Evolutionary conservation across 164 flowering plant genomes (phyloP).

Genomic region (Echeveria elegans): DNA sequence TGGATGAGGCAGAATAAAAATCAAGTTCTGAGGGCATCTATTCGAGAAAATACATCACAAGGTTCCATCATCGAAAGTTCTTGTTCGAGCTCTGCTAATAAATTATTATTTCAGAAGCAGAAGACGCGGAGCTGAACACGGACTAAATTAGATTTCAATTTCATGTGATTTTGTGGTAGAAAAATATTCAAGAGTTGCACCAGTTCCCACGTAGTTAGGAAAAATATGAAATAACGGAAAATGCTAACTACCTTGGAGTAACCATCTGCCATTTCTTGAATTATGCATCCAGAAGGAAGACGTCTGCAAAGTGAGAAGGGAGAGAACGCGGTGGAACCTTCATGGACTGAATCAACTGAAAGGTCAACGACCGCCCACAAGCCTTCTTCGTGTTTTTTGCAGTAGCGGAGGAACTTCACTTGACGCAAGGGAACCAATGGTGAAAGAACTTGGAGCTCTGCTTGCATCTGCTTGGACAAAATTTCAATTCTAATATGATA

Average conservation of each 20-base stretch:
- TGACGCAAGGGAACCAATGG: slow-evolving; percentile 62
- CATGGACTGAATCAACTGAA: slow-evolving; percentile 37
- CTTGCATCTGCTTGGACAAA: slow-evolving; percentile 46
- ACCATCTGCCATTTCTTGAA: slow-evolving; percentile 71
- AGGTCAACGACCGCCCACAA: slow-evolving; percentile 82
- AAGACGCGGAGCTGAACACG: too few species aligned
- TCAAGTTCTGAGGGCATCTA: too few species aligned
- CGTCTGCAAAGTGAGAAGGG: slow-evolving; percentile 34
- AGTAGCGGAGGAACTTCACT: slow-evolving; percentile 67
- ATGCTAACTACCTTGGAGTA: slow-evolving; percentile 49
- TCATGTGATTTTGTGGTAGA: too few species aligned
- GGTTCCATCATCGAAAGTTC: too few species aligned
- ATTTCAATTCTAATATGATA: background rate
- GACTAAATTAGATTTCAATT: too few species aligned
- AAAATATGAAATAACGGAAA: background rate
- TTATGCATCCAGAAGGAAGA: slow-evolving; percentile 82
- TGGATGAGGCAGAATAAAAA: too few species aligned
- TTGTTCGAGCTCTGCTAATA: too few species aligned
- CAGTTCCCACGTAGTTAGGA: background rate
- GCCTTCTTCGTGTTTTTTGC: slow-evolving; percentile 67
- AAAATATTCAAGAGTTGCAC: too few species aligned
- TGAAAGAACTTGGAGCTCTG: slow-evolving; percentile 65
- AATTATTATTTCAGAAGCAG: too few species aligned
- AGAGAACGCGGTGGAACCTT: slow-evolving; percentile 18
- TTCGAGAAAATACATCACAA: too few species aligned